Percentiles rank a stretch among this genome's conserved stretches.
These are phyloP conservation scores for Turnera subulata DNA, from an alignment of 345 rosid genomes.

Conservation along the genomic window DNA sequence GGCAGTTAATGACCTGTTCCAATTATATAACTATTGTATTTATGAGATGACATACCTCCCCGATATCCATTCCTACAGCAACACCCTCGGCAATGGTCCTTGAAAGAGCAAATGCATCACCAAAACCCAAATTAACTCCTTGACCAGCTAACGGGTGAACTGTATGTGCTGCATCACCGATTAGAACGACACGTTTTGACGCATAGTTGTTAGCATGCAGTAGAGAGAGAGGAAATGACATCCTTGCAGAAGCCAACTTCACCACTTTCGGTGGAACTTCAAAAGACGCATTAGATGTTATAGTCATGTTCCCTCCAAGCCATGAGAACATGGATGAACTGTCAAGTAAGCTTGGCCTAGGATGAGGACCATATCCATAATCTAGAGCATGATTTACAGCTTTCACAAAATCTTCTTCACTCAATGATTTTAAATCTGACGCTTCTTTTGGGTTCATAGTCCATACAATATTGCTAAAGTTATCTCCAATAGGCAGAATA, in stretches of 20 bases:
- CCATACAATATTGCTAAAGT: slow-evolving; percentile 91
- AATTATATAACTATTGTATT: not conserved
- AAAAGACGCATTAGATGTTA: slow-evolving; percentile 54
- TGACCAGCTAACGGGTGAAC: slow-evolving; percentile 98
- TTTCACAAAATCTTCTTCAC: slow-evolving; percentile 70
- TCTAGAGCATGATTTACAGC: slow-evolving; percentile 77
- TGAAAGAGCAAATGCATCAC: slow-evolving; percentile 75
- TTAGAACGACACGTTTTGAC: slow-evolving; percentile 58
- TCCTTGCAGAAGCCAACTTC: slow-evolving; percentile 70
- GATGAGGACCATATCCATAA: slow-evolving; percentile 79
- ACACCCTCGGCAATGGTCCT: slow-evolving; percentile 63
- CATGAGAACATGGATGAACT: slow-evolving; percentile 45
- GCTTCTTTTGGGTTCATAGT: slow-evolving; percentile 82
- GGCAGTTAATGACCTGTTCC: not conserved
- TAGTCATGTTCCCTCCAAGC: slow-evolving; percentile 40
- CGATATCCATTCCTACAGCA: slow-evolving; percentile 78
- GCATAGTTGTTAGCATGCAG: slow-evolving; percentile 70
- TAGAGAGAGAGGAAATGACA: slow-evolving; percentile 85
- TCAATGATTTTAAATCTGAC: slow-evolving; percentile 57
- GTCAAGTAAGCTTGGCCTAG: slow-evolving; percentile 44
- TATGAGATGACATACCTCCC: slow-evolving; percentile 55
- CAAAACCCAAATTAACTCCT: slow-evolving; percentile 93
- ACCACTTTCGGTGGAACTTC: slow-evolving; percentile 74
- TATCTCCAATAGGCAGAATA: slow-evolving; percentile 80
- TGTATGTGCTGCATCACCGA: slow-evolving; percentile 95